These are phyloP conservation scores for Dactylellina leptospora DNA, from an alignment of 2,329 filamentous ascomycete species.

Conservation along the genomic window DNA sequence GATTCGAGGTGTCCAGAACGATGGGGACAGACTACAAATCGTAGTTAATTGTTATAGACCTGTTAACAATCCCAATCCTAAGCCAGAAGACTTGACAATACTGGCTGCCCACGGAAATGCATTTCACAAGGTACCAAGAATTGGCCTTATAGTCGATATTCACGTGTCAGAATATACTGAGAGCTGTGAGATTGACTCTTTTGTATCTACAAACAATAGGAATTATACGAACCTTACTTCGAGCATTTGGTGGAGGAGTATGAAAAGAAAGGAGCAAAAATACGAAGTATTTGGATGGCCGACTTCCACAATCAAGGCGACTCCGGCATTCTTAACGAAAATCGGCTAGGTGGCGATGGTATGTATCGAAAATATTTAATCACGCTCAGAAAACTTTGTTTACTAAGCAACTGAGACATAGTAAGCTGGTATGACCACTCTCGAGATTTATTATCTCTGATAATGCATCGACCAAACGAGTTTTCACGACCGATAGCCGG, in stretches of 20 bases:
- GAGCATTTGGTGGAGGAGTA: conserved; percentile 75
- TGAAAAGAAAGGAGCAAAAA: conserved; percentile 70
- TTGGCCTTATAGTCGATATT: conserved; percentile 22
- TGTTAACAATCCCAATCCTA: conserved; percentile 72
- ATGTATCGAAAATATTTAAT: conserved; percentile 58
- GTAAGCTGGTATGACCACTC: conserved; percentile 86
- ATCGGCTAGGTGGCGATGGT: conserved; percentile 83
- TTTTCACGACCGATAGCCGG: conserved; percentile 85
- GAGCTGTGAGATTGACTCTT: too few relatives aligned
- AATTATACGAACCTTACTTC: conserved; percentile 92
- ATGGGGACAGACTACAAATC: conserved; percentile 72
- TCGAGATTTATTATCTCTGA: conserved; percentile 82
- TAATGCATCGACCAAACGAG: conserved; percentile 80
- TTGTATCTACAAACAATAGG: conserved; percentile 66
- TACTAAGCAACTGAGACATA: conserved; percentile 60
- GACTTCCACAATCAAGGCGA: conserved; percentile 85
- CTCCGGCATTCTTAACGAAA: conserved; percentile 80
- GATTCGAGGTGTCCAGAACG: conserved; percentile 72
- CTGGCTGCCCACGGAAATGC: conserved; percentile 90
- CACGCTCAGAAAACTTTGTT: not conserved
- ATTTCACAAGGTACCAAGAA: conserved; percentile 75
- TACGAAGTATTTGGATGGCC: conserved; percentile 87
- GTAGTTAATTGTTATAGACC: conserved; percentile 90
- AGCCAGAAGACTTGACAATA: conserved; percentile 81
- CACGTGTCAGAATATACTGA: too few relatives aligned